Evolutionary conservation across 2,329 filamentous ascomycete genomes (phyloP), one percentile per base, ranked within the genome.

Genomic region (Chalaropsis ovoidea): DNA sequence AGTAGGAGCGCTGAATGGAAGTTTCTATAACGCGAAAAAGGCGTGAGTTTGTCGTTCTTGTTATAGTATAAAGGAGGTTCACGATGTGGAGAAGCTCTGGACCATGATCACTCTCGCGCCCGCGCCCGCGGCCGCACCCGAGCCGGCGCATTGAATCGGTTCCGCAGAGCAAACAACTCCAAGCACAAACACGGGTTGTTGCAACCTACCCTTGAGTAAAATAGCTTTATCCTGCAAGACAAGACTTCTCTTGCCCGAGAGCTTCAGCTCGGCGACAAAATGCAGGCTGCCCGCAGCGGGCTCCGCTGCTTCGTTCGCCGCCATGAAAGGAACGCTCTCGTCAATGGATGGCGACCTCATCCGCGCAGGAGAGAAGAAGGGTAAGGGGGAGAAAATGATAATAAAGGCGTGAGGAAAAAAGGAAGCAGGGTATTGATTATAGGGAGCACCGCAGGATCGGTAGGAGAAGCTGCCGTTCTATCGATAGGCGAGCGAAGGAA

Each of bases 121-220:
- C 52, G 27, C 52, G 17, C 13, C 15, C 22, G 22, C 31, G 31
- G 3, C 31, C 35, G 35, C 35, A 10, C 35, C 8, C 35, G 8
- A 6, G 35, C 8, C 35, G 35, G 35, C 35, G 35, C 35, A 39
- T 39, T 39, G 1, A 39, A 52, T 52, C 13, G 11, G 27, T 13
- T n/a, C 6, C 31, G 27, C 13, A 35, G 13, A 39, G 27, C 17
- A 58, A 35, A 52, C 47, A 35, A 52, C 47, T 17, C 24, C 47
- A 52, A 52, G 10, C 13, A 24, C 47, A 52, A 52, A 13, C 13
- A 24, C 4, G 13, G 10, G 13, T 24, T 24, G 52, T n/a, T 3
- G 31, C 42, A 49, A 39, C 68, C 60, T 68, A 72, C 71, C 70
- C 65, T 70, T 61, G 24, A 70, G 49, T 42, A 70, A 19, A 62